A percentile compares a stretch with the other conserved stretches of the same genome.
Conservation (phyloP, 108 stramenopile species). For the Nitzschia sp. region DNA sequence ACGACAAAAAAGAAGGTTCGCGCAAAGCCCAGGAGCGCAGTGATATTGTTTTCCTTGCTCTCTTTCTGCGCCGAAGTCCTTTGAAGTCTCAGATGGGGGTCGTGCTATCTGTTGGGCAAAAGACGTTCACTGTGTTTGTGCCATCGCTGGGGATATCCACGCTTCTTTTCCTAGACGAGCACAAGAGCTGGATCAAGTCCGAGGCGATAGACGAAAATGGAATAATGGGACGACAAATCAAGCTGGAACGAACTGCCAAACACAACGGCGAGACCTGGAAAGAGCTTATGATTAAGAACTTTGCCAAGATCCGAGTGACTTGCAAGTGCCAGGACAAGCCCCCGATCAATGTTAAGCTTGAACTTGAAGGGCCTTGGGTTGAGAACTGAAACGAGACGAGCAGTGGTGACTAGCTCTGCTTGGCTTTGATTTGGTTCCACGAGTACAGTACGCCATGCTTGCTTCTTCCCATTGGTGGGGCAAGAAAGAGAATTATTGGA, state of each 20-base stretch:
- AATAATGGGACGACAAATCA: conserved; percentile 42
- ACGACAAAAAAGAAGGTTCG: conserved; percentile 86
- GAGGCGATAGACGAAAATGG: conserved; percentile 38
- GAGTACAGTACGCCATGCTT: too few relatives aligned
- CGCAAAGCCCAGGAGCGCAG: conserved; percentile 90
- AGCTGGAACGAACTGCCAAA: conserved; percentile 36
- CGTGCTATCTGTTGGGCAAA: conserved; percentile 79
- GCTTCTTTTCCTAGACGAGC: conserved; percentile 76
- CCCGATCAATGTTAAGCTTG: conserved; percentile 79
- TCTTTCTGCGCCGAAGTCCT: conserved; percentile 74
- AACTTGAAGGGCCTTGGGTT: conserved; percentile 81
- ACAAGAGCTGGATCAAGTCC: conserved; percentile 56
- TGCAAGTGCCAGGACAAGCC: conserved; percentile 68
- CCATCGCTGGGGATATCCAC: conserved; percentile 70
- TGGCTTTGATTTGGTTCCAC: too few relatives aligned
- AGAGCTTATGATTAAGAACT: conserved; percentile 61
- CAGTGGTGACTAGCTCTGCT: too few relatives aligned
- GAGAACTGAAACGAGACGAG: neutral
- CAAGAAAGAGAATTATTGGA: too few relatives aligned
- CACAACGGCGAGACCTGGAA: conserved; percentile 39
- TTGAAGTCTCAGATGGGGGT: conserved; percentile 63
- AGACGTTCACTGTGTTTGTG: conserved; percentile 83
- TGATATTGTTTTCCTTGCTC: conserved; percentile 84
- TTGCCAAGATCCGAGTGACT: conserved; percentile 66
- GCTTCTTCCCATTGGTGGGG: too few relatives aligned